Evolutionary conservation across 192 early-diverging fungal species (phyloP).

Genomic region (Diversispora eburnea): DNA sequence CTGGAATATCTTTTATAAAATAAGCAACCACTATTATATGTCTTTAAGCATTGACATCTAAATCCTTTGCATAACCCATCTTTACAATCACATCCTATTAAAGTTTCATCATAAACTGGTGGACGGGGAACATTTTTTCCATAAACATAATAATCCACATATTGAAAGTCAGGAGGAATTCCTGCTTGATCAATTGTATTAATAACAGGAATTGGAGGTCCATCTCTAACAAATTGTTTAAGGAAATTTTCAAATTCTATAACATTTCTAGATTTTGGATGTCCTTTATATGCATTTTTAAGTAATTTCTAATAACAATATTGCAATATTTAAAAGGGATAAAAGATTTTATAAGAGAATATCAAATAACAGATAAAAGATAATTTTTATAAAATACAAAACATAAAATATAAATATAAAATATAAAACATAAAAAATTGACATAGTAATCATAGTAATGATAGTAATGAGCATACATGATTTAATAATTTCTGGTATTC

Average conservation of each 20-base stretch:
- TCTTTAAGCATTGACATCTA: neutral
- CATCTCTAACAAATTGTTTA: neutral
- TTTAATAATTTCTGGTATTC: neutral
- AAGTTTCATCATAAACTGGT: neutral
- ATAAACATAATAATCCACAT: constrained; percentile 17
- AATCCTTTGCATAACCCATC: neutral
- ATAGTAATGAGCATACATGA: neutral
- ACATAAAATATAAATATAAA: too few species aligned
- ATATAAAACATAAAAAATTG: too few species aligned
- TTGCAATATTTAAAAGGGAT: too few species aligned
- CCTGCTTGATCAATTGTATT: constrained; percentile 10
- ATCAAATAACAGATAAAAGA: too few species aligned
- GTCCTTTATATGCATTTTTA: neutral
- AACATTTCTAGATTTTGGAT: neutral
- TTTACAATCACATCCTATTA: constrained; percentile 9
- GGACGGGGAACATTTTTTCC: constrained; percentile 3
- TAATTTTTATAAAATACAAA: too few species aligned
- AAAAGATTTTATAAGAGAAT: too few species aligned
- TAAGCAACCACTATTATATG: neutral
- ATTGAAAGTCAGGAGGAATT: neutral
- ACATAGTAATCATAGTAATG: too few species aligned
- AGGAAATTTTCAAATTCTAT: neutral
- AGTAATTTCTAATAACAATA: neutral
- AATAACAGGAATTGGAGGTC: constrained; percentile 3
- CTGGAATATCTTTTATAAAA: neutral